Conservation (phyloP, 306 rosid genomes). For the Inga leiocalycina region DNA sequence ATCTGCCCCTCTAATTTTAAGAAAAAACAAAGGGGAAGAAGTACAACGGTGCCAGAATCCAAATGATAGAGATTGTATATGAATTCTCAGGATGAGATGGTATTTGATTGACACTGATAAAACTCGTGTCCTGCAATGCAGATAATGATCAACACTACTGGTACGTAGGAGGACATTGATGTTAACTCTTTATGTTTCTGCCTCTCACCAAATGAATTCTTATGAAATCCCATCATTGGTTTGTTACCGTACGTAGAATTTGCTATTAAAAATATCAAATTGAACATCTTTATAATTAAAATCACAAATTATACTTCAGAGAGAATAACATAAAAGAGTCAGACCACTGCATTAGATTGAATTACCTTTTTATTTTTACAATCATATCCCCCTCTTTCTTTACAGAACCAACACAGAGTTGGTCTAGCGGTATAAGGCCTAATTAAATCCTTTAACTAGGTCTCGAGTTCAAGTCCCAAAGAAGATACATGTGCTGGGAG, state of each 20-base stretch:
- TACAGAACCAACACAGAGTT: too few species aligned
- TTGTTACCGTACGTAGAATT: not conserved
- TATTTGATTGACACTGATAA: not conserved
- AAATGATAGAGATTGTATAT: not conserved
- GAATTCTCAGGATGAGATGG: not conserved
- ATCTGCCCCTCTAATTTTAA: too few species aligned
- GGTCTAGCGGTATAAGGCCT: too few species aligned
- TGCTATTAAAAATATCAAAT: not conserved
- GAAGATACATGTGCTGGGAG: too few species aligned
- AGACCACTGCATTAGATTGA: not conserved
- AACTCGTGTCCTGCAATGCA: not conserved
- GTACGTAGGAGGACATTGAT: not conserved
- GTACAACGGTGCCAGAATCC: not conserved
- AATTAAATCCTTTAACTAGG: accelerated
- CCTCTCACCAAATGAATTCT: not conserved
- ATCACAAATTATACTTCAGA: not conserved
- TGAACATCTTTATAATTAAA: not conserved
- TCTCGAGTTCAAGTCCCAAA: too few species aligned
- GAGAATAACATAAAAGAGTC: not conserved
- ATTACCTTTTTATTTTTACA: not conserved
- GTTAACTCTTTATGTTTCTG: not conserved
- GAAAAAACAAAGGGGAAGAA: too few species aligned
- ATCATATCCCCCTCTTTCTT: not conserved
- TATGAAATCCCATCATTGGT: not conserved
- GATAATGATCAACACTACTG: not conserved